Evolutionary conservation across 495 filamentous ascomycete species (phyloP), one percentile per base, ranked within the genome.

Genomic region (Eremomyces bilateralis): DNA sequence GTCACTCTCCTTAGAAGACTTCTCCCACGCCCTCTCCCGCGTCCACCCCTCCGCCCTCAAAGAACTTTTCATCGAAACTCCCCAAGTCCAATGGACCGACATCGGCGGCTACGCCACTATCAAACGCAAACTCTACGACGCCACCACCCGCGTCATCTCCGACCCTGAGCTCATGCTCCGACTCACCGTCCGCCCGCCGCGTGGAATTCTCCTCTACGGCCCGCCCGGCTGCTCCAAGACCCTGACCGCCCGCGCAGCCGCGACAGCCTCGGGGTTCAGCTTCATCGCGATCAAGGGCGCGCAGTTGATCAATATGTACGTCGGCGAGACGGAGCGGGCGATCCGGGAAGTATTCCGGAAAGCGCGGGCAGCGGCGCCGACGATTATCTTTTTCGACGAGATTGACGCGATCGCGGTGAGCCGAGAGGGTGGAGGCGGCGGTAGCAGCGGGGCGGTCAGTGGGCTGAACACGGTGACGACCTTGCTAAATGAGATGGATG

Each of bases 351-450:
- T 94, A 5, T 97, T 97, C 53, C 65, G 73, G 33, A 80, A 82
- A 42, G 88, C 88, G 2, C 64, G 80, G 29, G 73, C 77, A 25
- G 88, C 84, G 17, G 71, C 72, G 35, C 88, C 88, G 3, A 81
- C 77, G 50, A 85, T 97, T 50, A 82, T 97, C 39, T 97, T 97
- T 61, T 95, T 97, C 47, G 88, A 97, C 52, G 88, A 97, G 52
- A 90, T 97, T 45, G 88, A 97, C 57, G 73, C 82, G 3, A 83
- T 97, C 38, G 83, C 72, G n/a, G 70, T 73, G 6, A 69, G 71
- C 40, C 66, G 82, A 16, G 63, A 70, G 21, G 50, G 58, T 13
- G 43, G 59, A 4, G 58, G 58, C 24, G 56, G 53, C 20, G 55
- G 60, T 11, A 57, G 64, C 16, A 58, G 54, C 3, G 60, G 66